Conservation (phyloP, 352 stramenopile species). For the Phytopythium ostracodes region DNA sequence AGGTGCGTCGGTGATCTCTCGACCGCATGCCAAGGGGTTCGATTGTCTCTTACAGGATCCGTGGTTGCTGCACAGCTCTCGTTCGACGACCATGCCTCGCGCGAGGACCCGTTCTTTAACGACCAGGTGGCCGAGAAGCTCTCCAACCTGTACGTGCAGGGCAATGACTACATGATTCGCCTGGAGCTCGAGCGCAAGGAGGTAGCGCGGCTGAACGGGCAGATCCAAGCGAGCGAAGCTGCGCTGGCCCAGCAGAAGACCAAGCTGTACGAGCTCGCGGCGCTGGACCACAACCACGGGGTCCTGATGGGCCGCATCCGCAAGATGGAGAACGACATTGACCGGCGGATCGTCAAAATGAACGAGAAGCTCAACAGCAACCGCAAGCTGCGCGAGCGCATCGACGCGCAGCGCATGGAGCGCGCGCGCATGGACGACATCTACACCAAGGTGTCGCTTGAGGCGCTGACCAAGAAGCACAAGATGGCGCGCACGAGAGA, state of each 20-base stretch:
- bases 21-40: too few relatives aligned
- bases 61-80: slow-evolving; percentile 37
- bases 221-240: slow-evolving; percentile 68
- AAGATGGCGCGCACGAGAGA: slow-evolving; percentile 38
- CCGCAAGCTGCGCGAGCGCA: slow-evolving; percentile 49
- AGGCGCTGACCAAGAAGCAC: slow-evolving; percentile 51
- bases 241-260: slow-evolving; percentile 60
- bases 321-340: slow-evolving; percentile 83
- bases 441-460: slow-evolving; percentile 66
- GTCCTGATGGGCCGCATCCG: slow-evolving; percentile 55
- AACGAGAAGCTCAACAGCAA: slow-evolving; percentile 77
- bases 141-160: slow-evolving; percentile 70
- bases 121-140: slow-evolving; percentile 69
- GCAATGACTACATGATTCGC: slow-evolving; percentile 81
- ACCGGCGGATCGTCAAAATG: slow-evolving; percentile 79
- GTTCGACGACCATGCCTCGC: slow-evolving; percentile 64
- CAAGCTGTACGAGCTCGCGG: slow-evolving; percentile 71
- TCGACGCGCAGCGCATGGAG: slow-evolving; percentile 69
- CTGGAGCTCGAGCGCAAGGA: slow-evolving; percentile 77
- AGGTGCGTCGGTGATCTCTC: slow-evolving; percentile 26
- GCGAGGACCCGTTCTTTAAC: slow-evolving; percentile 77
- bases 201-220: slow-evolving; percentile 47
- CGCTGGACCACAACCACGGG: slow-evolving; percentile 65
- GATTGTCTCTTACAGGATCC: too few relatives aligned
- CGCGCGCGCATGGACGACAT: slow-evolving; percentile 68